These are phyloP conservation scores for Trametes versicolor DNA, from an alignment of 1,284 basidiomycete genomes.

Conservation along the genomic window DNA sequence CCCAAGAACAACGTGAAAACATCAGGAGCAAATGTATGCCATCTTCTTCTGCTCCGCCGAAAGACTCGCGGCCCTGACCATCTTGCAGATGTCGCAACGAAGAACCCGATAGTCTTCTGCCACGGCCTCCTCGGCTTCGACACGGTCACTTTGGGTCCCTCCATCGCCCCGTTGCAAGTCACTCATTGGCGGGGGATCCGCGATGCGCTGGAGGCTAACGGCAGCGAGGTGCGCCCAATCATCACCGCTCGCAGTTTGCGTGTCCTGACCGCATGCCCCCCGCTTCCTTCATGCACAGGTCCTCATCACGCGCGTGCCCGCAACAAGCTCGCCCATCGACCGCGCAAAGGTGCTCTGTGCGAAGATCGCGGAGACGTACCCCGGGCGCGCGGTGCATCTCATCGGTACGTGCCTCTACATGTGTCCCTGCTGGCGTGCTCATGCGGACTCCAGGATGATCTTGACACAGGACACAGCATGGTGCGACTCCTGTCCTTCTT, in stretches of 20 bases:
- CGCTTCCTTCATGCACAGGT: conserved; percentile 50
- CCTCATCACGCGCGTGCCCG: conserved; percentile 91
- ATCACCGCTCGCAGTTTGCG: neutral
- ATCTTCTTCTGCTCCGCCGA: neutral
- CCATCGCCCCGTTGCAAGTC: conserved; percentile 85
- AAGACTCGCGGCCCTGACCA: conserved; percentile 9
- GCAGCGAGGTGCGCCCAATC: conserved; percentile 62
- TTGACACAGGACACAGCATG: conserved; percentile 85
- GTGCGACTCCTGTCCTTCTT: conserved; percentile 49
- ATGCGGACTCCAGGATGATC: conserved; percentile 40
- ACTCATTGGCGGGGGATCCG: conserved; percentile 96
- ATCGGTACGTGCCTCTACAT: conserved; percentile 62
- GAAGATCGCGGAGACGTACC: conserved; percentile 81
- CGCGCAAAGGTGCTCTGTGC: conserved; percentile 89
- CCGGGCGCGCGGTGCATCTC: conserved; percentile 86
- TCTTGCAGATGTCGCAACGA: conserved; percentile 72
- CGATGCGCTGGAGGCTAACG: conserved; percentile 89
- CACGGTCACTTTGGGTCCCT: conserved; percentile 74
- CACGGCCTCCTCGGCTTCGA: conserved; percentile 94
- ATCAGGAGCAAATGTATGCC: conserved; percentile 78
- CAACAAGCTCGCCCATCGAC: conserved; percentile 87
- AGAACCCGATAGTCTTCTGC: conserved; percentile 91
- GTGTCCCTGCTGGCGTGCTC: conserved; percentile 39
- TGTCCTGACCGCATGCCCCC: neutral
- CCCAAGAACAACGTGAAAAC: conserved; percentile 61